A percentile compares a stretch with the other conserved stretches of the same genome.
phyloP scores from a whole-genome alignment of 140 eudicot genomes.

The Stevia rebaudiana region DNA sequence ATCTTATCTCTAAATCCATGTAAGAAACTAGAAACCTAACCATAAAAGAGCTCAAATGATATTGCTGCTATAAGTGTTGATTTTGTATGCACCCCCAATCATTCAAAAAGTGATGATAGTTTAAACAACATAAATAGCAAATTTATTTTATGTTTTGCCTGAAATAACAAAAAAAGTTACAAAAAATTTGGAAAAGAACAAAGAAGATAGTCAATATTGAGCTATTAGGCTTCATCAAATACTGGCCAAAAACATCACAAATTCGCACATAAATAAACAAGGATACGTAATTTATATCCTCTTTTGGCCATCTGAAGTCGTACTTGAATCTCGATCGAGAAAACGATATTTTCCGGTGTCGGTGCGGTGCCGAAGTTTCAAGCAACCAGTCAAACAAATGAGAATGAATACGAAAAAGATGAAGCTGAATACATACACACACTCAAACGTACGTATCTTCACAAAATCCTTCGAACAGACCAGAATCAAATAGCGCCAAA shows the following conservation, averaged over 20 bases:
- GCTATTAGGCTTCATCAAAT: constrained; percentile 12
- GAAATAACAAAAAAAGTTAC: neutral
- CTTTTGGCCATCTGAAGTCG: constrained; percentile 55
- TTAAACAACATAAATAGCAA: constrained; percentile 4
- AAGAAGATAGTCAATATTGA: constrained; percentile 10
- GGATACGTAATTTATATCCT: constrained; percentile 96
- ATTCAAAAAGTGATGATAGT: constrained; percentile 1
- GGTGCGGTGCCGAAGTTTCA: constrained; percentile 28
- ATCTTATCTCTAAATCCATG: neutral
- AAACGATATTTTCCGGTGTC: constrained; percentile 15
- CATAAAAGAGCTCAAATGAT: constrained; percentile 10
- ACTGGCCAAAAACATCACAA: neutral
- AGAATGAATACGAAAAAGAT: constrained; percentile 20
- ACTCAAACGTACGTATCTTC: neutral
- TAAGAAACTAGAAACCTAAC: neutral
- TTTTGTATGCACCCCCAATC: constrained; percentile 12
- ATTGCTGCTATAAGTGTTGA: neutral
- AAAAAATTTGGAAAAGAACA: constrained; percentile 2
- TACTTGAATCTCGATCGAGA: neutral
- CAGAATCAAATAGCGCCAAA: neutral
- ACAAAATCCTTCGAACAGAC: neutral
- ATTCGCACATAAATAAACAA: constrained; percentile 5
- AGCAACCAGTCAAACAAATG: constrained; percentile 6
- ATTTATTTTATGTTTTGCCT: neutral
- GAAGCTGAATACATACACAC: constrained; percentile 1